Base-by-base conservation (phyloP, 805 yeast species). In the Trichomonascus vanleenenianus region DNA sequence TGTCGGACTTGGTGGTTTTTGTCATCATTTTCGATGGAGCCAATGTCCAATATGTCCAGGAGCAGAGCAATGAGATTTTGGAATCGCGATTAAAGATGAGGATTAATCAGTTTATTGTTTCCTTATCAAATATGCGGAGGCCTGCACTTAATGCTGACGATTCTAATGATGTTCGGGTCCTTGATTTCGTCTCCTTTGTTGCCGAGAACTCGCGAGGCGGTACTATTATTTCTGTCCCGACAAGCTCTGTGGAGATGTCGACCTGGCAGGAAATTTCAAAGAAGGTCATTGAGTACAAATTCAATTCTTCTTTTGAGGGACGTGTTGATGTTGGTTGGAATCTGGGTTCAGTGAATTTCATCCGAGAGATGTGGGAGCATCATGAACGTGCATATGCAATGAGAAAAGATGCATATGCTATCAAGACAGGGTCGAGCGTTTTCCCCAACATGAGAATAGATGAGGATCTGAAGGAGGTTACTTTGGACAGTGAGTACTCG, bases 291-390 rank as follows among this genome's bases (percentile, higher is more conserved):
- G 82, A 83, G 54, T 87, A 81, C 57, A 67, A 73, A 1, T 93
- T 76, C 61, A 72, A 72, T 39, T 79, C 93, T 42, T 70, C 79
- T 2, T 87, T 93, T 67, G 95, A 86, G 7, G 97, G 96, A 22
- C 79, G 86, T 12, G 93, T 93, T 34, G 95, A 87, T 49, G 80
- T 93, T 1, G 75, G 86, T 41, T 93, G 98, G 98, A 93, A 93
- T 60, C 66, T 93, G 25, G 97, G 97, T 0, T 82, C 95, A 0
- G 81, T 93, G 15, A 85, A 84, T 56, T 87, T 87, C 52, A 86
- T 93, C 30, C 72, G 95, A 31, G 96, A 87, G 56, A 88, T 93
- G 95, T 84, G 89, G 81, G 75, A 87, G 11, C 76, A 88, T 2
- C 96, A 93, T 65, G 80, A 79, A 1, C 75, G 79, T 38, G 83